Evolutionary conservation across 2,329 filamentous ascomycete species (phyloP), one percentile per base, ranked within the genome.

Genomic region (Cladosporium cucumerinum): DNA sequence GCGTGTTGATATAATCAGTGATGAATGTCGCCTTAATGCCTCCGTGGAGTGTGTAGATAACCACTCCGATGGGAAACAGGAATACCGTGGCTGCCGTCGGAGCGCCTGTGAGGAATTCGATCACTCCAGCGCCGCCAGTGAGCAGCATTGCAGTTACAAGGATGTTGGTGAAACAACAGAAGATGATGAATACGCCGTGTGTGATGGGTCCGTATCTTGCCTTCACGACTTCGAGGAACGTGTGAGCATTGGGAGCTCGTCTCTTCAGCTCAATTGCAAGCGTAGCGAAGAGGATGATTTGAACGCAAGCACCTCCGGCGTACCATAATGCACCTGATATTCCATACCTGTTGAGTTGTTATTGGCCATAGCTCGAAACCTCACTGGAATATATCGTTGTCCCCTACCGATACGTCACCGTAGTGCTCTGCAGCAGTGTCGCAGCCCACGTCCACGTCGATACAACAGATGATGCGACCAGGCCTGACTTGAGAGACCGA

Each of bases 241-340:
- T 69, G 26, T 68, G 67, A 10, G 67, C 68, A 48, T 63, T 65
- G 1, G 68, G 68, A 21, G 69, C 66, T 64, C 91, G 87, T 69
- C 91, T 84, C 81, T 97, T 97, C 61, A 97, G 79, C 76, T 96
- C 92, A 70, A 97, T 97, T 32, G 93, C 93, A 30, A 97, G 84
- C 0, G 92, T 96, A 1, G 93, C 92, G 72, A 97, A 97, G 1
- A 97, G 82, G 30, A 97, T 84, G 71, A 97, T 93, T 75, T 96
- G 92, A 6, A 95, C 91, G 0, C 89, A 93, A 12, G 91, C 92
- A 21, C 80, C 80, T 83, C 46, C 90, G 14, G 88, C 90, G 73
- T 86, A 86, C 80, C 82, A 88, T 75, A 89, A 89, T 1, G 87
- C 86, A 1, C 87, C 87, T 1, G 84, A 87, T 55, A 89, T 84